Evolutionary conservation across 2,329 filamentous ascomycete genomes (phyloP).

Genomic region (Epichloe bromicola): DNA sequence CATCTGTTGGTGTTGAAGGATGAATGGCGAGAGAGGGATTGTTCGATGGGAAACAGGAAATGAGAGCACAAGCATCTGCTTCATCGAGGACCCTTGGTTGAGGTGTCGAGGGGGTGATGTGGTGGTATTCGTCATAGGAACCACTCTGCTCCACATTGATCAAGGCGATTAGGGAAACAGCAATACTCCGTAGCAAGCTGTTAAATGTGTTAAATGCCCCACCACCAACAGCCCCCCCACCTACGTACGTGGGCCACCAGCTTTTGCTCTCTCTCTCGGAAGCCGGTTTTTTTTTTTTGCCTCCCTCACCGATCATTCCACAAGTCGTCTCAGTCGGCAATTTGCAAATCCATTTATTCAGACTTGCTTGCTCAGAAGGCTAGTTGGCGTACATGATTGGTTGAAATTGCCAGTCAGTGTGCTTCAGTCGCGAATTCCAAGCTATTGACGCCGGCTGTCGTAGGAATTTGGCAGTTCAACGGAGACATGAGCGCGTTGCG

Average conservation of each 20-base stretch:
- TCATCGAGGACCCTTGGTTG: neutral
- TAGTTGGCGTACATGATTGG: no score
- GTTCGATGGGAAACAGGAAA: no score
- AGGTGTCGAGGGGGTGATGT: neutral
- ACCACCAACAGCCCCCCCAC: neutral
- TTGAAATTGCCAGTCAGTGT: no score
- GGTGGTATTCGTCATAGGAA: constrained; percentile 1
- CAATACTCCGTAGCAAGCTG: no score
- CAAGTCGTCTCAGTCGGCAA: neutral
- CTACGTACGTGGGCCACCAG: neutral
- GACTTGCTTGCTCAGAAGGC: neutral
- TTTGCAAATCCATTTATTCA: no score
- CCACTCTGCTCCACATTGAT: constrained; percentile 3
- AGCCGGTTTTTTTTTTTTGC: neutral
- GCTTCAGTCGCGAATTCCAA: neutral
- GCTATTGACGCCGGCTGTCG: neutral
- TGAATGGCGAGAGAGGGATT: no score
- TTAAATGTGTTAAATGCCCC: neutral
- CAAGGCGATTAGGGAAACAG: neutral
- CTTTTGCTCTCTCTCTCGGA: neutral
- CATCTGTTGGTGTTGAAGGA: no score
- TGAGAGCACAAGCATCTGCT: no score
- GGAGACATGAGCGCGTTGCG: constrained; percentile 32
- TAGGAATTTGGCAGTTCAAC: neutral
- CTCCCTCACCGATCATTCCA: neutral